Base-by-base conservation (phyloP, 2,329 filamentous ascomycete species). In the Curvularia sp. region DNA sequence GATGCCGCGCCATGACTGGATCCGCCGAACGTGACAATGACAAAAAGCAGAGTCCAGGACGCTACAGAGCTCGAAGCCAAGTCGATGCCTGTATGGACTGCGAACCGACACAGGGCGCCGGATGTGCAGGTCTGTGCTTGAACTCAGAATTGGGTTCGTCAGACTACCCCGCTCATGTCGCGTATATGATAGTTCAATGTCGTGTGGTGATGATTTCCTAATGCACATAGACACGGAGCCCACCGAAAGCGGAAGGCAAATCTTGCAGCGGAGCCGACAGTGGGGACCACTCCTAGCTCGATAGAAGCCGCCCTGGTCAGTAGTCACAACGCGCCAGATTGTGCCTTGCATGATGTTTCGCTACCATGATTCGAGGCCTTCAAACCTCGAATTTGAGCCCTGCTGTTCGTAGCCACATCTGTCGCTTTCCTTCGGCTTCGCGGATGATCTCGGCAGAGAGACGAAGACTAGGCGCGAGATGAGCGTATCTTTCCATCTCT, bases 381-480 rank as follows among this genome's bases (percentile, higher is more conserved):
- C 77, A 80, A 19, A 68, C 59, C 36, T 74, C 72, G 38, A 75
- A 75, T 49, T 76, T 76, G 18, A 76, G 66, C 48, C 78, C 78
- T 52, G 78, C 74, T 28, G 75, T 77, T 13, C 75, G 72, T 18
- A 79, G 79, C 76, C 87, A 87, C 60, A 85, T 82, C 69, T 89
- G 87, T 65, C 91, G 82, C 65, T 90, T 85, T 67, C 87, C 85
- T 74, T 81, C 91, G 7, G 91, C 91, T 74, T 94, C 91, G 57
- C 89, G 87, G 71, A 94, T 86, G 59, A 94, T 92, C 71, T 94
- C 91, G 21, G 89, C 87, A n/a, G 89, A 88, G 49, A 94, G 80
- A 64, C 84, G 86, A 30, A 94, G 80, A 70, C 90, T 93, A 5
- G 91, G 91, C 3, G 91, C 90, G 30, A 95, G 80, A 65, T 89